Evolutionary conservation across 2,329 filamentous ascomycete species (phyloP), one percentile per base, ranked within the genome.

Genomic region (Hymenoscyphus fraxineus): DNA sequence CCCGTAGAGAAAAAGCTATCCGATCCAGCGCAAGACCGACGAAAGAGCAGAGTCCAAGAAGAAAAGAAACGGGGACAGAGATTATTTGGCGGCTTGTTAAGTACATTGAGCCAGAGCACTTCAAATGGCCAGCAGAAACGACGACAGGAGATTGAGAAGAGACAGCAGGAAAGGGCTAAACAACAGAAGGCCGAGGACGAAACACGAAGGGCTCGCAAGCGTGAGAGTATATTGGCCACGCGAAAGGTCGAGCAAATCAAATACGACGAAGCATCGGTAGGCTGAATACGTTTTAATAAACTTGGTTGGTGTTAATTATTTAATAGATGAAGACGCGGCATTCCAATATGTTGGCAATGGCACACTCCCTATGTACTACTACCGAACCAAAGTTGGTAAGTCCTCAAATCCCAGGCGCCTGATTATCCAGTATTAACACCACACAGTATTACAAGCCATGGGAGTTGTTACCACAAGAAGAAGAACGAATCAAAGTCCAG

Each of bases 21-120:
- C 56, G 63, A 71, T 63, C 73, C 78, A 32, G 40, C 61, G 75
- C 47, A 27, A 32, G 64, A 65, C 16, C 59, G 77, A 60, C 78
- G 80, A 60, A 78, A 76, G 67, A 80, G 75, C 63, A 78, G 82
- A 60, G 78, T 81, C 35, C 80, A 87, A 64, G 90, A 96, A 72
- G 94, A 98, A 75, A 92, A 88, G 76, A 92, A 91, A 75, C 89
- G 94, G 44, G 91, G 91, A 27, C 89, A 91, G 77, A 85, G 94
- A 61, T 82, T 98, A 66, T 97, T 97, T 74, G 93, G 94, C 66
- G 91, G 89, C 41, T 79, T 96, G 16, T 58, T 76, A 9, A 76
- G 70, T 64, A 73, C 73, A 44, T 82, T 96, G 66, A 92, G 89
- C 76, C 90, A 94, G 78, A 88, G 84, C 72, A 83, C 83, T 74